These are phyloP conservation scores for Chondrus crispus DNA, from an alignment of 23 red algal species.

Conservation along the genomic window DNA sequence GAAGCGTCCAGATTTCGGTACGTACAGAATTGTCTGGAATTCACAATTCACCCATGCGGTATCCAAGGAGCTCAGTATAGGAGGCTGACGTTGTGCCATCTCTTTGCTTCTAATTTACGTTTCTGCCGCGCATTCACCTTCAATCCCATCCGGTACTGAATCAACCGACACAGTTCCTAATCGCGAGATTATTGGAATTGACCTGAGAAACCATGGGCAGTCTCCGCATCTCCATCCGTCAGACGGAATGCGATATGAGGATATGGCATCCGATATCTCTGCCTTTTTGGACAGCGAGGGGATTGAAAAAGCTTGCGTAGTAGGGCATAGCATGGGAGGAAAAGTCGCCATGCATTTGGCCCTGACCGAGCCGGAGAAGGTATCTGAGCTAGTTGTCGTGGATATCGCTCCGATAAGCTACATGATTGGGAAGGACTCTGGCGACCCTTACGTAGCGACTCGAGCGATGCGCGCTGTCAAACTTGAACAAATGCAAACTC, in stretches of 20 bases:
- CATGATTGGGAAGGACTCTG: neutral
- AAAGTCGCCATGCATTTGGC: constrained; percentile 83
- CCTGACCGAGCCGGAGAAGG: constrained; percentile 46
- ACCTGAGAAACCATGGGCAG: constrained; percentile 86
- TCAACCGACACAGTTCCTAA: neutral
- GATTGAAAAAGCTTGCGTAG: constrained; percentile 25
- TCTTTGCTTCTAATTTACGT: too few species aligned
- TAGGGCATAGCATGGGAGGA: constrained; percentile 92
- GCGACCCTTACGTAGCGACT: neutral
- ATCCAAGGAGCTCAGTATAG: too few species aligned
- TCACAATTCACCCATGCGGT: too few species aligned
- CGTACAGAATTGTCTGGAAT: neutral
- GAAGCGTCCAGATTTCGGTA: constrained; percentile 83
- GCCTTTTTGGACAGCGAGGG: constrained; percentile 30
- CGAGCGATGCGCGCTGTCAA: constrained; percentile 35
- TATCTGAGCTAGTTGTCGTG: constrained; percentile 80
- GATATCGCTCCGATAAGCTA: constrained; percentile 88
- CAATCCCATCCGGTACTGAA: neutral
- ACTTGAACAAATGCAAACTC: neutral
- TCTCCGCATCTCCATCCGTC: constrained; percentile 52
- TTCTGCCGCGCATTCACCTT: neutral
- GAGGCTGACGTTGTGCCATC: too few species aligned
- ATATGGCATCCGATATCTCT: constrained; percentile 65
- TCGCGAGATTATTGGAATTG: constrained; percentile 55
- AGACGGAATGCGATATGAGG: constrained; percentile 58